phyloP scores from a whole-genome alignment of 306 rosid genomes.

The peach (Prunus persica) region Prunus_persica_NCBIv2 NC_034016.1:2004001-2004500 shows the following conservation, averaged over 20 bases:
- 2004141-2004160: no score
- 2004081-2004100: neutral
- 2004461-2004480: no score
- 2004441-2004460: no score
- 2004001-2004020: no score
- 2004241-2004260: neutral
- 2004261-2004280: neutral
- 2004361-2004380: neutral
- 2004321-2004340: neutral
- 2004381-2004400: neutral
- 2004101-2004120: neutral
- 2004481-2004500: no score
- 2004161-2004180: neutral
- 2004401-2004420: neutral
- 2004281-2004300: neutral
- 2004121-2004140: neutral
- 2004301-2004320: neutral
- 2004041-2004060: neutral
- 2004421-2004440: no score
- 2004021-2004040: neutral
- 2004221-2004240: neutral
- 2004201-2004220: neutral
- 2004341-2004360: neutral
- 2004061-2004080: neutral
- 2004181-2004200: neutral